phyloP scores from a whole-genome alignment of 495 filamentous ascomycete genomes.

The Podospora fimiseda region DNA sequence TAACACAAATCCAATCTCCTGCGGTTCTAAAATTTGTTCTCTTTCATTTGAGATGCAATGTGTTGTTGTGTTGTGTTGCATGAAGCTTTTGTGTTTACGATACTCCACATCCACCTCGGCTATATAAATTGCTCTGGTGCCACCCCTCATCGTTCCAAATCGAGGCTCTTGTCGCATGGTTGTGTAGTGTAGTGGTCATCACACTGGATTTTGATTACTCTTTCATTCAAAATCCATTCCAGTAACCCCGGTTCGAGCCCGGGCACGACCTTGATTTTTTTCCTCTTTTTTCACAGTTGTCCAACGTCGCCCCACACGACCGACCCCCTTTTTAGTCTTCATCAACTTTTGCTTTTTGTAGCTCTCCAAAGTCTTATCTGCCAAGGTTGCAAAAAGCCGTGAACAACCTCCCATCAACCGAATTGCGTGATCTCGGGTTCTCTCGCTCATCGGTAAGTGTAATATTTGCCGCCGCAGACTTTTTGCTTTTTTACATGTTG shows the following conservation, averaged over 20 bases:
- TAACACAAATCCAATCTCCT: not conserved
- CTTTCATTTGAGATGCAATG: no score
- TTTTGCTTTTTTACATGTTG: conserved; percentile 2
- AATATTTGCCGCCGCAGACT: no score
- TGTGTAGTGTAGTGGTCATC: not conserved
- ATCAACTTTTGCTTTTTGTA: not conserved
- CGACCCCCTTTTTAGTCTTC: not conserved
- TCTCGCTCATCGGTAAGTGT: not conserved
- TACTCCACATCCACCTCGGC: no score
- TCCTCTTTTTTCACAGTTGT: not conserved
- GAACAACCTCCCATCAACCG: not conserved
- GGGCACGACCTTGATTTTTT: not conserved
- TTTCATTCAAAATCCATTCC: not conserved
- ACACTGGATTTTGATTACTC: not conserved
- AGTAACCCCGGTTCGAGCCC: not conserved
- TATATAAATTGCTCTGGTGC: no score
- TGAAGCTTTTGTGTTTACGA: no score
- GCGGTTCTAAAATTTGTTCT: no score
- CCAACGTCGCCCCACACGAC: no score
- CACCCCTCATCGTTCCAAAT: no score
- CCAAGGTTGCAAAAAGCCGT: no score
- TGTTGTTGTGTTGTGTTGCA: no score
- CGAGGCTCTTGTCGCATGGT: no score
- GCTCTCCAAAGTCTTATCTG: no score
- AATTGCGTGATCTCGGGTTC: conserved; percentile 4